Evolutionary conservation across 164 flowering plant genomes (phyloP).

Genomic region (Stephania japonica): DNA sequence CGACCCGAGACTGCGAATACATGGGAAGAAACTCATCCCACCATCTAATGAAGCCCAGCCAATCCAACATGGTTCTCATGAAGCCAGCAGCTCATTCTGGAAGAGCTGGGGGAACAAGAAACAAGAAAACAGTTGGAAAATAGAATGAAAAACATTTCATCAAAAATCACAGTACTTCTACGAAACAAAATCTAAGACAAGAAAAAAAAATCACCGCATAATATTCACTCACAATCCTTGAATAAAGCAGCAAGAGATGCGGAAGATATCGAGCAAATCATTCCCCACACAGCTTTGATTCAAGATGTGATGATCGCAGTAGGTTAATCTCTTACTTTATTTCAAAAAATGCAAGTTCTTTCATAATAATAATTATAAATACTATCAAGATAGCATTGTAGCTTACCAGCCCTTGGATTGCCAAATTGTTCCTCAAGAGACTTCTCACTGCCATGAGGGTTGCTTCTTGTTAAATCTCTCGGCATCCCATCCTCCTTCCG

Average conservation of each 20-base stretch:
- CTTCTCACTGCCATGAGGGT: conserved; percentile 37
- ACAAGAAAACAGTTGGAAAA: not conserved
- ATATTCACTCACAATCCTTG: not conserved
- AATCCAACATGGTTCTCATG: conserved; percentile 14
- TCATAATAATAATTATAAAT: not conserved
- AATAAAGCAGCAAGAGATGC: not conserved
- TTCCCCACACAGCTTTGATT: not conserved
- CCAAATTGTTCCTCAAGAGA: conserved; percentile 3
- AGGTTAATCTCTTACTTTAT: not conserved
- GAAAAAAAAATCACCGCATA: not conserved
- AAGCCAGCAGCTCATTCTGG: conserved; percentile 17
- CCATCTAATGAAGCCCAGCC: conserved; percentile 21
- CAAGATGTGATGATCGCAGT: not conserved
- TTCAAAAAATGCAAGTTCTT: not conserved
- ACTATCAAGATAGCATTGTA: not conserved
- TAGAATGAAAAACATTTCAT: conserved; percentile 4
- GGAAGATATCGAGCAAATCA: not conserved
- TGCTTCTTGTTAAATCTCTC: conserved; percentile 36
- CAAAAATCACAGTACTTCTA: not conserved
- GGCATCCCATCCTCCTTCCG: conserved; percentile 50
- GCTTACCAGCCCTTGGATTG: conserved; percentile 18
- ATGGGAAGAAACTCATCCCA: conserved; percentile 30
- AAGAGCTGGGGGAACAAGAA: conserved; percentile 12
- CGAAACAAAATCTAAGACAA: not conserved
- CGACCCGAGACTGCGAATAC: conserved; percentile 27